Evolutionary conservation across 1,284 basidiomycete species (phyloP), one percentile per base, ranked within the genome.

Genomic region (Agaricales sp.): DNA sequence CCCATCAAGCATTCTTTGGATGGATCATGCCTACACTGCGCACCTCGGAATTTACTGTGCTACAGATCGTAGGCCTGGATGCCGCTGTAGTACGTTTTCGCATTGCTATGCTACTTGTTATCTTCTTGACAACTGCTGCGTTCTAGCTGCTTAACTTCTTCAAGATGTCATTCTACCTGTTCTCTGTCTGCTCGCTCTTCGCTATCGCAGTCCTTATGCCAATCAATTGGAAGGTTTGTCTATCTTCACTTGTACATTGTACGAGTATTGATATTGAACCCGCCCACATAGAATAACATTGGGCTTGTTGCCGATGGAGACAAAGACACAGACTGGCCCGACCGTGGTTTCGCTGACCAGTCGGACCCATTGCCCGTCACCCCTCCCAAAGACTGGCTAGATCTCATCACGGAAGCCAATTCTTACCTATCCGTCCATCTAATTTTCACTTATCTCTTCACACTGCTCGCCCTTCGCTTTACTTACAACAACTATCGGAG

Each of bases 41-140:
- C 50, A 92, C 88, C 0, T 92, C 90, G 41, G 95, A 98, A 61
- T 92, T 89, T 58, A 88, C 90, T 2, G 84, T 98, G n/a, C 73
- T 98, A 0, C 94, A 98, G 62, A 94, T 95, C 38, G 94, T 98
- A 11, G 95, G 95, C 0, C 68, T 99, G 45, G 95, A 99, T 66
- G 95, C 93, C 37, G 92, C 92, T 3, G 92, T 98, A 57, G 91
- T 63, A 26, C 47, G n/a, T n/a, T 59, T 55, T 22, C n/a, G n/a
- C n/a, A n/a, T n/a, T n/a, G n/a, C n/a, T n/a, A n/a, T n/a, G n/a
- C n/a, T 14, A n/a, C 13, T 30, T 24, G 25, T 51, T 22, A n/a
- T n/a, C 18, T 48, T 14, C 19, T 52, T 22, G 49, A 49, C 49
- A 43, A 43, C 22, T 21, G 13, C 11, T 35, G 30, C 22, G 26